Conservation (phyloP, 2,329 filamentous ascomycete genomes). For the Xylaria digitata region DNA sequence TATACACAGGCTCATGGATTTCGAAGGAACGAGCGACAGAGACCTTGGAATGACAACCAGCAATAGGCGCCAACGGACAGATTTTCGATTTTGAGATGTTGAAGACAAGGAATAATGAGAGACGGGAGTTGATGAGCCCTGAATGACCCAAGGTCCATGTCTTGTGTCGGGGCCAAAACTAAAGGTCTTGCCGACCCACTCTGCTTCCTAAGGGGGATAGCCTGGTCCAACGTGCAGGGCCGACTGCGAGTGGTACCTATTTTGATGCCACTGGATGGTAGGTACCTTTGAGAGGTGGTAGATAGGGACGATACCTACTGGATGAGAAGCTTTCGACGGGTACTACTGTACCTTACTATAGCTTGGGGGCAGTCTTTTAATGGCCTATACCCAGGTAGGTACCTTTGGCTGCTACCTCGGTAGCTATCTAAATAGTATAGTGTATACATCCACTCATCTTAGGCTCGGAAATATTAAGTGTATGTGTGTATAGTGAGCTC, state of each 20-base stretch:
- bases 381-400: no score
- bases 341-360: background rate
- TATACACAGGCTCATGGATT: slow-evolving; percentile 13
- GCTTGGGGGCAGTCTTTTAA: no score
- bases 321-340: background rate
- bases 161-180: slow-evolving; percentile 45
- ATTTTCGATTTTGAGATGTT: slow-evolving; percentile 42
- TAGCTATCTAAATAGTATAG: no score
- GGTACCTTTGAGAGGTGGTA: slow-evolving; percentile 2
- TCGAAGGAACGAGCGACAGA: slow-evolving; percentile 17
- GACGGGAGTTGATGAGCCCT: slow-evolving; percentile 47
- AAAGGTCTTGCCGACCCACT: slow-evolving; percentile 41
- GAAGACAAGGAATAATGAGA: slow-evolving; percentile 46
- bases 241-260: slow-evolving; percentile 26
- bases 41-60: slow-evolving; percentile 18
- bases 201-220: slow-evolving; percentile 34
- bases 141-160: slow-evolving; percentile 45
- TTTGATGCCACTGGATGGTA: slow-evolving; percentile 26
- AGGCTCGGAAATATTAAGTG: no score
- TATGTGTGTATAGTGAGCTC: no score
- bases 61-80: slow-evolving; percentile 30
- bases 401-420: no score
- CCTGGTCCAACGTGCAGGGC: slow-evolving; percentile 40
- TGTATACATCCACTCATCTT: no score
- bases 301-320: background rate